Conservation (phyloP, 192 early-diverging fungal genomes). For the Coemansia sp. region DNA sequence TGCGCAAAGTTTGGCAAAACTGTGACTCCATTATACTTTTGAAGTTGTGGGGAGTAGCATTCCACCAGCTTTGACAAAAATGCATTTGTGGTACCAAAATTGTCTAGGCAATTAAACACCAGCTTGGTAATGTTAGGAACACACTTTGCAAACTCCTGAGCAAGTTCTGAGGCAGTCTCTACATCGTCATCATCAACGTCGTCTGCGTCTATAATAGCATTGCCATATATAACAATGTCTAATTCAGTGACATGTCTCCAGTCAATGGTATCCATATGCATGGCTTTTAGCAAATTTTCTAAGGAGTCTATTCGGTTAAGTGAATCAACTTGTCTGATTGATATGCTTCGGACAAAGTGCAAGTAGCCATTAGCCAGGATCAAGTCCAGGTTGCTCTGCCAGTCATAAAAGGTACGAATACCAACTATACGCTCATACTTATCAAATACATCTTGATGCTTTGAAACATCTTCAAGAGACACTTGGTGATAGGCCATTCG, state of each 20-base stretch:
- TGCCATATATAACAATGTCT: not conserved
- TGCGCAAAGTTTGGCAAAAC: not conserved
- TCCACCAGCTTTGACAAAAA: not conserved
- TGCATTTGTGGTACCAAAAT: too few species aligned
- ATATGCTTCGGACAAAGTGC: not conserved
- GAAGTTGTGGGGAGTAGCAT: not conserved
- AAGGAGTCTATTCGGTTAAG: not conserved
- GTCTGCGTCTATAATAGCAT: not conserved
- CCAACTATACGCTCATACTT: not conserved
- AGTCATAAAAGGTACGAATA: not conserved
- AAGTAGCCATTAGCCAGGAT: not conserved
- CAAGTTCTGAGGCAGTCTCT: not conserved
- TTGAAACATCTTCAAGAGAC: not conserved
- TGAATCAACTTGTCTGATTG: not conserved
- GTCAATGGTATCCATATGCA: not conserved
- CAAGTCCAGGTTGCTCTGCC: not conserved
- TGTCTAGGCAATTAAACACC: not conserved
- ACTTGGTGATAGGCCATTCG: not conserved
- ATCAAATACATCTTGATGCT: not conserved
- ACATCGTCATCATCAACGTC: not conserved
- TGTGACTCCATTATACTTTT: not conserved
- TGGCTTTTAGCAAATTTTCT: not conserved
- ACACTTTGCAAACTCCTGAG: not conserved
- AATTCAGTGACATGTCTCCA: not conserved
- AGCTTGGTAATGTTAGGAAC: not conserved